Base-by-base conservation (phyloP, 306 rosid species). In the Dryas drummondii region DNA sequence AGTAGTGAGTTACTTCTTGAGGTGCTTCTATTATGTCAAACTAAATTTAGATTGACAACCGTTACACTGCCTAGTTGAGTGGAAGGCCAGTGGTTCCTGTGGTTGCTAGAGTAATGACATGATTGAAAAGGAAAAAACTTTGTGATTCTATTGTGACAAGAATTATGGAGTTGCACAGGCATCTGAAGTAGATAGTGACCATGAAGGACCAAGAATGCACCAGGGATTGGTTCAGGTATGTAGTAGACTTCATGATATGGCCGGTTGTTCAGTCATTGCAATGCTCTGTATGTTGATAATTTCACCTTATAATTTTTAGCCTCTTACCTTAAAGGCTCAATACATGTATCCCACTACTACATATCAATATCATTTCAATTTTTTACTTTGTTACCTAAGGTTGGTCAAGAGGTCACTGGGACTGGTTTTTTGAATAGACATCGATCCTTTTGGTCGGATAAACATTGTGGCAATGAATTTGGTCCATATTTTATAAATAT, bases 181-280 rank as follows among this genome's bases (percentile, higher is more conserved):
- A 75, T 79, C 79, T 49, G 80, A 76, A 74, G 78, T 74, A 74
- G 83, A 74, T 79, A 59, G 73, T 76, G 79, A 59, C 52, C 75
- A 27, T 73, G 83, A 74, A 75, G 67, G 83, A 60, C 70, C 77
- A 75, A 42, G 83, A 73, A 62, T 67, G 81, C 55, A 73, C 69
- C 53, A 65, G 54, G 69, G 77, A 62, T 72, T 51, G 47, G 59
- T 87, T 82, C 82, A 86, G 93, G 96, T 91, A 89, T 26, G 70
- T 77, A 79, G 32, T 22, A 65, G 73, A 51, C 61, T 71, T 68
- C 63, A 13, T 58, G 42, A 42, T 72, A 65, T 45, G 52, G 58
- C 64, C 51, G 45, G 68, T 77, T 83, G 73, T 80, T 45, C 80
- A 53, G 69, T 66, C 53, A 66, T 47, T 78, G 63, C 53, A 44